Conservation (phyloP, 495 filamentous ascomycete genomes). For the Pseudoneurospora amorphoporcata region DNA sequence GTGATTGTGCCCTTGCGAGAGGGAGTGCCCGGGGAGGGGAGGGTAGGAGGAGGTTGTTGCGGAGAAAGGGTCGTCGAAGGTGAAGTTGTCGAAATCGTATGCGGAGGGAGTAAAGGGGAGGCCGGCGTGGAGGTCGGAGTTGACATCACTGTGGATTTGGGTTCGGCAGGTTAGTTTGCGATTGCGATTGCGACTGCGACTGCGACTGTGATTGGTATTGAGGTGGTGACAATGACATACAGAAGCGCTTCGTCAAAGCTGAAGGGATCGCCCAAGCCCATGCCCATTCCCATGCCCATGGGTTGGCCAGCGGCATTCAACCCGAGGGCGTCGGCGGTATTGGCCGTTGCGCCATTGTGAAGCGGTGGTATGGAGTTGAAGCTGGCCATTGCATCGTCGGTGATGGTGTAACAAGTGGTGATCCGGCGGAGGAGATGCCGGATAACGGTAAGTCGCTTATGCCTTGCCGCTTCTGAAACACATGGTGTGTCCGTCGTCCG, state of each 20-base stretch:
- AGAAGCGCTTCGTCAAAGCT: slow-evolving; percentile 39
- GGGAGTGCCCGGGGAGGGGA: slow-evolving; percentile 26
- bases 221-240: slow-evolving; percentile 14
- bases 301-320: slow-evolving; percentile 16
- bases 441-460: background rate
- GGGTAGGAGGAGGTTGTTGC: slow-evolving; percentile 30
- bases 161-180: background rate
- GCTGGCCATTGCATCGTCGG: slow-evolving; percentile 38
- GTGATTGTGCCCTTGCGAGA: background rate
- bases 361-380: slow-evolving; percentile 39
- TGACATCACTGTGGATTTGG: slow-evolving; percentile 25
- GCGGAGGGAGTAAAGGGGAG: slow-evolving; percentile 40
- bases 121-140: slow-evolving; percentile 27
- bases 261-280: slow-evolving; percentile 27
- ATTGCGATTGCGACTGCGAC: background rate
- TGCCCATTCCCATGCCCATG: background rate
- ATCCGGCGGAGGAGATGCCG: background rate
- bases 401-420: background rate
- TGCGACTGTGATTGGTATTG: background rate
- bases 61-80: slow-evolving; percentile 60
- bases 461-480: background rate
- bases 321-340: slow-evolving; percentile 28
- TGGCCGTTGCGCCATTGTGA: slow-evolving; percentile 21
- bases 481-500: background rate
- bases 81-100: slow-evolving; percentile 48